phyloP scores from a whole-genome alignment of 805 yeast genomes.

The Wickerhamomyces canadensis region DNA sequence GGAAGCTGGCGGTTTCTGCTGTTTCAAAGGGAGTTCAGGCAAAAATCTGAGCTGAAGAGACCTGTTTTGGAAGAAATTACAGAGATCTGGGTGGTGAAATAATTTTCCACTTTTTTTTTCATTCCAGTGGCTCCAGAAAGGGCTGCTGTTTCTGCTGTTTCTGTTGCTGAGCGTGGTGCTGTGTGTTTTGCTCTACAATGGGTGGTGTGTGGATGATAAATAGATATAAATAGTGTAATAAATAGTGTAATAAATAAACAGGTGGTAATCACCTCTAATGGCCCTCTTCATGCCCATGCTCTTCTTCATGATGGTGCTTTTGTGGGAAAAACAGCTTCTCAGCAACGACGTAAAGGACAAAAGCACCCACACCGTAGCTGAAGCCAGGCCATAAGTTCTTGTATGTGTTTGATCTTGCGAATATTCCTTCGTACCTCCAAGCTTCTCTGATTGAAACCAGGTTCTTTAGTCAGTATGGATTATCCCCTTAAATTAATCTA shows the following conservation, averaged over 20 bases:
- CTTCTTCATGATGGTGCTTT: constrained; percentile 11
- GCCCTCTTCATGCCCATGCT: constrained; percentile 8
- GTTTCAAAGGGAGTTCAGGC: too few species aligned
- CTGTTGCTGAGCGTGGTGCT: too few species aligned
- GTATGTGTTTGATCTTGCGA: constrained; percentile 64
- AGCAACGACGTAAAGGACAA: constrained; percentile 50
- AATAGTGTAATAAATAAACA: constrained; percentile 6
- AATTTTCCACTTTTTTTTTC: too few species aligned
- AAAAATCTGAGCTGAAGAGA: too few species aligned
- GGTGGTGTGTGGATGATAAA: neutral
- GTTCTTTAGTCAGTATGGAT: neutral
- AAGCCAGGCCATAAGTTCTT: constrained; percentile 76
- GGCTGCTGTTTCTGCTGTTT: too few species aligned
- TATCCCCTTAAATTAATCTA: neutral
- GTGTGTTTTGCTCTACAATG: too few species aligned
- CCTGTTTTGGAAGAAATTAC: too few species aligned
- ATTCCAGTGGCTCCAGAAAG: too few species aligned
- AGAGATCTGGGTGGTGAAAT: too few species aligned
- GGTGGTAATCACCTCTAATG: neutral
- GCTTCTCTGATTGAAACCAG: constrained; percentile 60
- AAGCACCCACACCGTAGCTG: constrained; percentile 73
- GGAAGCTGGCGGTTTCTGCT: too few species aligned
- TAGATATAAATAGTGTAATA: constrained; percentile 4
- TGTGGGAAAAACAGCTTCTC: constrained; percentile 21
- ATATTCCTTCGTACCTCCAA: constrained; percentile 85